Conservation (phyloP, 1,139 yeast species). For the Candida frijolesensis region DNA sequence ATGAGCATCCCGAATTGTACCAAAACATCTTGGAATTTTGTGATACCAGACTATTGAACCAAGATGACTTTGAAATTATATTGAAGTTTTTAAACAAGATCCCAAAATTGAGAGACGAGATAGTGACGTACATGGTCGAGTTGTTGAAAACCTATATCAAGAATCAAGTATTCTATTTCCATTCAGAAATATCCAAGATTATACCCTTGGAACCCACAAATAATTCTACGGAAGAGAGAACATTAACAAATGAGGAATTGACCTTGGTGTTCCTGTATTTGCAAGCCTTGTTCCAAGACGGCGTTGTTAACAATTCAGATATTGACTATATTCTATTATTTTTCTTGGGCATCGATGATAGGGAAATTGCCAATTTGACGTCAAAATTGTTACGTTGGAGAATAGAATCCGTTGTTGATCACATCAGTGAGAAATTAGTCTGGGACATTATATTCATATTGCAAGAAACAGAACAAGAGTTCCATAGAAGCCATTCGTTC, state of each 20-base stretch:
- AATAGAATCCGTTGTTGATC: conserved; percentile 28
- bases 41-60: conserved; percentile 10
- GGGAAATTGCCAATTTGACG: conserved; percentile 32
- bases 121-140: conserved; percentile 18
- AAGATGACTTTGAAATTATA: conserved; percentile 15
- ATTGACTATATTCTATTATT: conserved; percentile 31
- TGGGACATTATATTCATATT: conserved; percentile 52
- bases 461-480: conserved; percentile 26
- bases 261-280: conserved; percentile 17
- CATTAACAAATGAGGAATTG: conserved; percentile 7
- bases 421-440: conserved; percentile 26
- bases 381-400: conserved; percentile 54
- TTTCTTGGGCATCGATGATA: conserved; percentile 35
- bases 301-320: conserved; percentile 6
- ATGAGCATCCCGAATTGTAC: conserved; percentile 22
- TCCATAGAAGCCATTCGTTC: conserved; percentile 46
- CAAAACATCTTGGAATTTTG: conserved; percentile 24
- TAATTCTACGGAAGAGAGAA: not conserved
- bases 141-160: conserved; percentile 11
- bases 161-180: conserved; percentile 12
- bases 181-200: conserved; percentile 2
- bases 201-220: conserved; percentile 5
- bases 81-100: conserved; percentile 21
- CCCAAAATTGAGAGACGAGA: conserved; percentile 21
- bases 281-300: conserved; percentile 18